These are phyloP conservation scores for Trichoderma parareesei DNA, from an alignment of 495 filamentous ascomycete genomes.

Conservation along the genomic window DNA sequence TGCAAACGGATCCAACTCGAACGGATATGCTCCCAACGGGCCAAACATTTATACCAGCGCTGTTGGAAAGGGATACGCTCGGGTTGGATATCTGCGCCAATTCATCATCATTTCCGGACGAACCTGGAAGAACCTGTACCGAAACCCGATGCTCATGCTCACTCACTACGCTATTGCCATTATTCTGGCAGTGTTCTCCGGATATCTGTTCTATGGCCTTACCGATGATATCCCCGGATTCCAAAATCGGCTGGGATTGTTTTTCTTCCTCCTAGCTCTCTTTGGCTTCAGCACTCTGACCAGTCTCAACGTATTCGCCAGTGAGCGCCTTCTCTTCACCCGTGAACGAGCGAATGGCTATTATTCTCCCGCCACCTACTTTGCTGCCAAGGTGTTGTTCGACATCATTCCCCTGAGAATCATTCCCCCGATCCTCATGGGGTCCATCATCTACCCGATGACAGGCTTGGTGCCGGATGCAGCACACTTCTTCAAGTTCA, in stretches of 20 bases:
- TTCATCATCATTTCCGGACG: constrained; percentile 82
- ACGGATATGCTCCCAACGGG: constrained; percentile 46
- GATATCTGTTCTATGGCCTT: constrained; percentile 92
- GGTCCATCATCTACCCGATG: constrained; percentile 97
- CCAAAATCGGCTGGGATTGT: constrained; percentile 95
- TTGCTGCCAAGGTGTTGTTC: constrained; percentile 85
- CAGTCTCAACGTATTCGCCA: constrained; percentile 84
- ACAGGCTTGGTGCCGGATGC: constrained; percentile 77
- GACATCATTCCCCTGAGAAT: constrained; percentile 91
- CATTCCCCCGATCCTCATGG: constrained; percentile 92
- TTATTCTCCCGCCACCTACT: constrained; percentile 96
- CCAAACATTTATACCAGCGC: constrained; percentile 34
- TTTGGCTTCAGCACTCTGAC: constrained; percentile 97
- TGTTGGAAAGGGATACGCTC: constrained; percentile 70
- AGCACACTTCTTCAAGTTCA: constrained; percentile 81
- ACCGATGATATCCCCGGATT: constrained; percentile 95
- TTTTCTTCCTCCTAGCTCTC: constrained; percentile 93
- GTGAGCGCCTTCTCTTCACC: constrained; percentile 86
- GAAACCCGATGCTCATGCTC: constrained; percentile 97
- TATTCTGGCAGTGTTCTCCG: constrained; percentile 84
- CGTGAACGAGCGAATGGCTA: constrained; percentile 96
- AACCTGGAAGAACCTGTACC: constrained; percentile 96
- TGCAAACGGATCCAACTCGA: constrained; percentile 60
- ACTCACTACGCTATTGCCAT: constrained; percentile 99
- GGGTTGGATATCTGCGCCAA: constrained; percentile 69